phyloP scores from a whole-genome alignment of 2,329 filamentous ascomycete genomes.

The Penicillium sp. region DNA sequence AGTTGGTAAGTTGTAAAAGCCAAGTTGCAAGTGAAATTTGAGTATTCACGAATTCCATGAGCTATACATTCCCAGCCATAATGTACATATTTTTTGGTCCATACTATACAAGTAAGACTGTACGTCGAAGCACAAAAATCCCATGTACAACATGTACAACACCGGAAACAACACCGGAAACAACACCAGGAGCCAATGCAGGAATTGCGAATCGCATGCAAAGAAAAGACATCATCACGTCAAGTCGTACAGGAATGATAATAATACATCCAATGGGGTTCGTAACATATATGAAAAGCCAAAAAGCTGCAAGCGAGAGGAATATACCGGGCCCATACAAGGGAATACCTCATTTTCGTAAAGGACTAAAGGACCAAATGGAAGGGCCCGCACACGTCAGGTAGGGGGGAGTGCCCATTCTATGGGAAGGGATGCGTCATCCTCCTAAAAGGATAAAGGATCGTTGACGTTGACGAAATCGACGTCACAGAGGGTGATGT shows the following conservation, averaged over 20 bases:
- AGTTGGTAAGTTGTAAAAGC: background rate
- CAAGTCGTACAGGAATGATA: constrained; percentile 18
- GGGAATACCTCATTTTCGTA: constrained; percentile 15
- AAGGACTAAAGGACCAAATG: constrained; percentile 5
- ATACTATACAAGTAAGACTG: background rate
- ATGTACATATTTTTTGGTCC: background rate
- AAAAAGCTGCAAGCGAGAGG: constrained; percentile 17
- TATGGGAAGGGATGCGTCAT: no score
- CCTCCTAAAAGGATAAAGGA: no score
- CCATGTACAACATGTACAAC: background rate
- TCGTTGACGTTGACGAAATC: no score
- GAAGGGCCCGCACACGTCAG: constrained; percentile 19
- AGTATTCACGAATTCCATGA: background rate
- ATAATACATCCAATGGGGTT: constrained; percentile 17
- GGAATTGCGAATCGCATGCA: background rate
- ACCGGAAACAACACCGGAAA: background rate
- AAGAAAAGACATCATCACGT: constrained; percentile 3
- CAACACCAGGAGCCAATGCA: background rate
- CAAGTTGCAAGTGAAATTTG: background rate
- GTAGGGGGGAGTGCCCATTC: background rate
- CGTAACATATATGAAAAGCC: constrained; percentile 21
- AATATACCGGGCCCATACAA: constrained; percentile 13
- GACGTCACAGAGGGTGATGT: no score
- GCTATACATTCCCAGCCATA: background rate
- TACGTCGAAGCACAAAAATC: background rate